Percentiles rank a stretch among this genome's conserved stretches.
These are phyloP conservation scores for Boletus semigastroideus DNA, from an alignment of 1,284 basidiomycete genomes.

Conservation along the genomic window DNA sequence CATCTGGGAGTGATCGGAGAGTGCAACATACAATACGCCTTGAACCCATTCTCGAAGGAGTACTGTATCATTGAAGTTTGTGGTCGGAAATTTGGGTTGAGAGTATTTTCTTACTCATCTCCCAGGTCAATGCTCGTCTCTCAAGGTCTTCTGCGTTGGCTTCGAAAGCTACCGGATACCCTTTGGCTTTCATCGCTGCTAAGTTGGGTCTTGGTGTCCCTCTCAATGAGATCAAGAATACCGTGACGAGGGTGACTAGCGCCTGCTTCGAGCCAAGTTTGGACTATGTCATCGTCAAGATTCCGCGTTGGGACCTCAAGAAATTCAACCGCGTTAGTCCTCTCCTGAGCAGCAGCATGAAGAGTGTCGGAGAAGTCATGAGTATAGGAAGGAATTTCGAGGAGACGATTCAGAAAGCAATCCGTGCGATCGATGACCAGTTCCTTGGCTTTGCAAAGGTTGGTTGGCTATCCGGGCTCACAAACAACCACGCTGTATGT, in stretches of 20 bases:
- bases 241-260: conserved; percentile 93
- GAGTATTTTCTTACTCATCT: conserved; percentile 1
- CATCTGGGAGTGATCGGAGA: conserved; percentile 97
- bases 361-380: conserved; percentile 99
- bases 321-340: conserved; percentile 94
- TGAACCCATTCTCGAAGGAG: conserved; percentile 93
- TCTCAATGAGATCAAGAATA: conserved; percentile 97
- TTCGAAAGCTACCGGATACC: conserved; percentile 98
- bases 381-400: conserved; percentile 97
- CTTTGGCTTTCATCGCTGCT: conserved; percentile 96
- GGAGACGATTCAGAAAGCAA: conserved; percentile 98
- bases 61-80: conserved; percentile 97
- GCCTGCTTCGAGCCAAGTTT: conserved; percentile 98
- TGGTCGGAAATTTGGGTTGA: not conserved
- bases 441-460: conserved; percentile 93
- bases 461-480: conserved; percentile 10
- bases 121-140: conserved; percentile 94
- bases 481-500: not conserved
- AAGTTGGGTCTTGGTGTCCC: conserved; percentile 97
- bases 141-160: conserved; percentile 97
- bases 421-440: conserved; percentile 92
- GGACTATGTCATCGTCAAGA: conserved; percentile 98
- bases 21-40: conserved; percentile 98
- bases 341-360: conserved; percentile 92
- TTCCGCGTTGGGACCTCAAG: conserved; percentile 98